Percentiles rank a stretch among this genome's conserved stretches.
These are phyloP conservation scores for Calonectria hawksworthii DNA, from an alignment of 2,329 filamentous ascomycete species.

Conservation along the genomic window DNA sequence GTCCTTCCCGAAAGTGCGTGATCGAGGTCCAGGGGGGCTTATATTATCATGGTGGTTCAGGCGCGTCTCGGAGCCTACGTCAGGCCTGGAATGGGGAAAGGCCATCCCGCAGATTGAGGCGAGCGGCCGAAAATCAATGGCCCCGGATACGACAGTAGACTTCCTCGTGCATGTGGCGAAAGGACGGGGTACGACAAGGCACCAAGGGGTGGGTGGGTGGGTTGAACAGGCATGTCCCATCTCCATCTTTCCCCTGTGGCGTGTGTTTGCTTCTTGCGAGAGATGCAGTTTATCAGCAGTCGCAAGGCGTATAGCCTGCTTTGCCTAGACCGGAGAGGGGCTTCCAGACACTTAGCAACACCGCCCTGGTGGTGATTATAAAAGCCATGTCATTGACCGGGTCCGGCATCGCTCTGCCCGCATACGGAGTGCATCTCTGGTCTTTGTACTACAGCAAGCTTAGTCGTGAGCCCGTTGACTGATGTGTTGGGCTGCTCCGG, in stretches of 20 bases:
- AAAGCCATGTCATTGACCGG: conserved; percentile 5
- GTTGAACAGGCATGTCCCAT: not conserved
- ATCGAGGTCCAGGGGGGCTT: conserved; percentile 1
- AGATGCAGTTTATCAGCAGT: not conserved
- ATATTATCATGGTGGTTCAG: not conserved
- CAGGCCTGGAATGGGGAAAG: not conserved
- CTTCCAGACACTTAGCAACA: not conserved
- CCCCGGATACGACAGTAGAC: not conserved
- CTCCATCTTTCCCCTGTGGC: not conserved
- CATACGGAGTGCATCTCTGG: conserved; percentile 2
- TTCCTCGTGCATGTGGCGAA: too few species aligned
- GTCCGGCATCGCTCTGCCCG: not conserved
- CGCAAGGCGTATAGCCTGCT: not conserved
- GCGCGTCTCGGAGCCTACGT: not conserved
- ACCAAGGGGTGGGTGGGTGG: conserved; percentile 3
- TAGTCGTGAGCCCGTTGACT: not conserved
- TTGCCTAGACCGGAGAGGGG: not conserved
- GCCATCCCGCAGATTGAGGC: not conserved
- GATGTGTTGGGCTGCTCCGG: conserved; percentile 6
- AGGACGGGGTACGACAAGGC: not conserved
- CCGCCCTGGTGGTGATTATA: not conserved
- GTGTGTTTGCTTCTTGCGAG: not conserved
- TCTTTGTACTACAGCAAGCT: not conserved
- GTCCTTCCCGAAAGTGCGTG: conserved; percentile 10
- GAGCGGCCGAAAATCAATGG: not conserved